phyloP scores from a whole-genome alignment of 441 rosid species.

The Eutrema salsugineum region DNA sequence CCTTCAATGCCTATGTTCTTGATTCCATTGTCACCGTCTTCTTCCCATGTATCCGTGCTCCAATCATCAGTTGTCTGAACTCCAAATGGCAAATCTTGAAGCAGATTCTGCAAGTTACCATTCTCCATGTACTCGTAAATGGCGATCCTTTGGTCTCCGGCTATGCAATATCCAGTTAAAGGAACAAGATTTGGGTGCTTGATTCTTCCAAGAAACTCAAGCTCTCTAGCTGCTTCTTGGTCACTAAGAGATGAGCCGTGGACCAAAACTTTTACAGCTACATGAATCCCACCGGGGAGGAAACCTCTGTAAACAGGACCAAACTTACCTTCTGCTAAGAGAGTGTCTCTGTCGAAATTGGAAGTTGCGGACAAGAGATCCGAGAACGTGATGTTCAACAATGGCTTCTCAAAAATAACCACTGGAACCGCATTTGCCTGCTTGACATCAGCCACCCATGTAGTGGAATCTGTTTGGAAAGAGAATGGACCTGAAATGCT shows the following conservation, averaged over 20 bases:
- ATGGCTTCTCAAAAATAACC: conserved; percentile 88
- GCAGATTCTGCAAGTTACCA: conserved; percentile 89
- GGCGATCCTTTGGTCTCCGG: conserved; percentile 91
- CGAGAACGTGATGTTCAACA: conserved; percentile 76
- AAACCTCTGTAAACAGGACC: conserved; percentile 95
- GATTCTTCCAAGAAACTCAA: conserved; percentile 83
- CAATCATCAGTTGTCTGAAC: conserved; percentile 79
- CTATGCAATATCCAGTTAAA: conserved; percentile 81
- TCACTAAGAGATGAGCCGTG: conserved; percentile 87
- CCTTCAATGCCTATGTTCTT: conserved; percentile 64
- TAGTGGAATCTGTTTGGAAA: conserved; percentile 85
- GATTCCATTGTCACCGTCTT: conserved; percentile 49
- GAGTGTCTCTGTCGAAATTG: conserved; percentile 79
- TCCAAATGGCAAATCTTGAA: conserved; percentile 85
- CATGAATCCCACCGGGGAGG: conserved; percentile 93
- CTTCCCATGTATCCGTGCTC: conserved; percentile 92
- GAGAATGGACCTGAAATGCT: conserved; percentile 82
- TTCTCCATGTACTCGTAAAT: conserved; percentile 98
- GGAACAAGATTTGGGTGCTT: conserved; percentile 94
- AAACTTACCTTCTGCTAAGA: conserved; percentile 88
- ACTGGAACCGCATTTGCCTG: conserved; percentile 74
- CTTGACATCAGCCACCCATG: conserved; percentile 95
- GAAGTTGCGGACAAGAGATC: conserved; percentile 92
- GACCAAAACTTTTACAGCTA: conserved; percentile 90
- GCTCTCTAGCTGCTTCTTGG: conserved; percentile 89